These are phyloP conservation scores for Lepidium aucheri DNA, from an alignment of 345 rosid genomes.

Conservation along the genomic window DNA sequence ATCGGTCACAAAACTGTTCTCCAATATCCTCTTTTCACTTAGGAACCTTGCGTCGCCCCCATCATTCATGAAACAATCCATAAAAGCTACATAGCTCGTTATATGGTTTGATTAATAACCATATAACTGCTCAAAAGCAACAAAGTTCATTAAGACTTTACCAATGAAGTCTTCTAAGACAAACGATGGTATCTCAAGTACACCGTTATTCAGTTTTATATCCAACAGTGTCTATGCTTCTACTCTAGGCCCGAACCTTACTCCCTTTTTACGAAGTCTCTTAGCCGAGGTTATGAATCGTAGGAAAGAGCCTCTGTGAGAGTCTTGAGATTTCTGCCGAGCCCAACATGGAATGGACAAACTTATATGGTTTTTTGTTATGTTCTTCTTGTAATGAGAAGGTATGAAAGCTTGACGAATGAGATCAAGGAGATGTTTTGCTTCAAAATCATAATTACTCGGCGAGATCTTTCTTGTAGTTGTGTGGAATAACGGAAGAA, in stretches of 20 bases:
- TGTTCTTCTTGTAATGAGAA: neutral
- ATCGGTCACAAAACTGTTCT: constrained; percentile 38
- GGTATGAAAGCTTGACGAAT: neutral
- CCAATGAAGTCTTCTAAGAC: constrained; percentile 28
- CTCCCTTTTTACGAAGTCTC: constrained; percentile 34
- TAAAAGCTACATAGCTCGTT: constrained; percentile 36
- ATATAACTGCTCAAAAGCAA: constrained; percentile 45
- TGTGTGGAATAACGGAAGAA: too few species aligned
- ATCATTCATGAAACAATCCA: constrained; percentile 39
- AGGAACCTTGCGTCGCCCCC: constrained; percentile 32
- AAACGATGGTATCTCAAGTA: constrained; percentile 35
- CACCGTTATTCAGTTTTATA: constrained; percentile 27
- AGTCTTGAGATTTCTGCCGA: neutral
- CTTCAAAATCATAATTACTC: too few species aligned
- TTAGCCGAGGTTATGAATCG: constrained; percentile 24
- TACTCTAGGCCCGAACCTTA: constrained; percentile 14
- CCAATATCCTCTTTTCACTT: constrained; percentile 27
- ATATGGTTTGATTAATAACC: constrained; percentile 29
- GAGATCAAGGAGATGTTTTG: neutral
- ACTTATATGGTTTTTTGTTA: neutral
- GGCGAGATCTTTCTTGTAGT: too few species aligned
- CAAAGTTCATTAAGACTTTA: constrained; percentile 35
- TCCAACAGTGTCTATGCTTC: constrained; percentile 32
- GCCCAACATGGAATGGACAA: neutral
- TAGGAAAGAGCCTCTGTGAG: constrained; percentile 1